Conservation (phyloP, 768 basidiomycete species). For the Cystobasidium onofrii region DNA sequence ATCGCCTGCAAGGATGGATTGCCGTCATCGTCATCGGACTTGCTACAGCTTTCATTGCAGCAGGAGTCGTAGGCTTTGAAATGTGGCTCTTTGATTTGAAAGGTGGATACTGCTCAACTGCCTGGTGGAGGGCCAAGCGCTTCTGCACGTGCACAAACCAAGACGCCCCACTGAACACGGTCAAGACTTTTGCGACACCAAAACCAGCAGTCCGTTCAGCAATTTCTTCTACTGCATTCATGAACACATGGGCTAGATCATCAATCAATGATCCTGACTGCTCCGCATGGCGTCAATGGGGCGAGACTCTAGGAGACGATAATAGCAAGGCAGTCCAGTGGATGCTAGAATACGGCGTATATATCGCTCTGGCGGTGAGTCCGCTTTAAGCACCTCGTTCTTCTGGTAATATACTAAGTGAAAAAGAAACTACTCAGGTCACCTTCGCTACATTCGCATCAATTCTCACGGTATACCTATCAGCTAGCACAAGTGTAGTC, state of each 20-base stretch:
- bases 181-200: background rate
- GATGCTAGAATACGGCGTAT: conserved; percentile 59
- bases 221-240: background rate
- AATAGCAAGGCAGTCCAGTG: conserved; percentile 47
- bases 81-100: conserved; percentile 86
- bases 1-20: conserved; percentile 53
- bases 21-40: conserved; percentile 81
- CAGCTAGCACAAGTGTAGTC: conserved; percentile 76
- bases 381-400: too few relatives aligned
- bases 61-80: conserved; percentile 74
- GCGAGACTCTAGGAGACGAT: conserved; percentile 51
- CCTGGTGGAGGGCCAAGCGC: conserved; percentile 65
- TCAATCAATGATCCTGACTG: conserved; percentile 49
- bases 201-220: background rate
- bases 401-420: too few relatives aligned
- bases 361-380: conserved; percentile 68
- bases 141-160: conserved; percentile 53
- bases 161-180: background rate
- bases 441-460: conserved; percentile 63
- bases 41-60: conserved; percentile 74
- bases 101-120: conserved; percentile 69
- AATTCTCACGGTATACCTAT: conserved; percentile 74
- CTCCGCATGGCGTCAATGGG: conserved; percentile 68
- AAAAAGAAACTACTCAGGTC: too few relatives aligned
- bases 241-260: background rate